These are phyloP conservation scores for Monosporascus sp. DNA, from an alignment of 2,329 filamentous ascomycete genomes.

Conservation along the genomic window DNA sequence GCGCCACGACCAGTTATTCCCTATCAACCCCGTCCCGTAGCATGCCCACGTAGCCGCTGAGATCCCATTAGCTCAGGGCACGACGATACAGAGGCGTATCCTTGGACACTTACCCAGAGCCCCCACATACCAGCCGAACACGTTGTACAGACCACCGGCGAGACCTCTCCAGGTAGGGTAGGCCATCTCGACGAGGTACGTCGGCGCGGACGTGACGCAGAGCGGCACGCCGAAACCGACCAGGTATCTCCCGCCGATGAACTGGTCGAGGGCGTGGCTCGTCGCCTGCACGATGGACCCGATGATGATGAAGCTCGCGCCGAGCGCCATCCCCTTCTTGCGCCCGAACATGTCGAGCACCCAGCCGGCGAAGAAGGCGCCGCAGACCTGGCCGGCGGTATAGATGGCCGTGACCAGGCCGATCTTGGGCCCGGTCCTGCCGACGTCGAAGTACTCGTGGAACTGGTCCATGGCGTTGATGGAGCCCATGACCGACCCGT, in stretches of 20 bases:
- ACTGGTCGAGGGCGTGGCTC: constrained; percentile 30
- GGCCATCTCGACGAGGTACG: constrained; percentile 43
- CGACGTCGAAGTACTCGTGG: constrained; percentile 33
- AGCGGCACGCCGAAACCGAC: constrained; percentile 42
- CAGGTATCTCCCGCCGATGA: constrained; percentile 42
- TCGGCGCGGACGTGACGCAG: constrained; percentile 44
- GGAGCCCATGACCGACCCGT: constrained; percentile 37
- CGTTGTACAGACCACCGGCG: constrained; percentile 30
- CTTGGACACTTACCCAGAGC: not conserved
- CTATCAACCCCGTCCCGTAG: constrained; percentile 30
- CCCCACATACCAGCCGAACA: no score
- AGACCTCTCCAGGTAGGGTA: constrained; percentile 47
- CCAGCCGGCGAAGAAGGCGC: constrained; percentile 37
- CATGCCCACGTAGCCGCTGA: constrained; percentile 45
- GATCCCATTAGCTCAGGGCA: constrained; percentile 23
- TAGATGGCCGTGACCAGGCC: constrained; percentile 43
- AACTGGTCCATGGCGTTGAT: constrained; percentile 42
- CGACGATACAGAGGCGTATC: not conserved
- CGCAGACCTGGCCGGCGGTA: constrained; percentile 40
- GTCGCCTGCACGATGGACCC: constrained; percentile 40
- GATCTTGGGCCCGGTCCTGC: constrained; percentile 32
- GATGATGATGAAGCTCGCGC: constrained; percentile 38
- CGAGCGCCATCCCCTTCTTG: constrained; percentile 40
- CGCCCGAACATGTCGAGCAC: constrained; percentile 41
- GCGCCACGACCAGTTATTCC: constrained; percentile 43